Base-by-base conservation (phyloP, 1,284 basidiomycete species). In the Sanghuangporus sanghuang region DNA sequence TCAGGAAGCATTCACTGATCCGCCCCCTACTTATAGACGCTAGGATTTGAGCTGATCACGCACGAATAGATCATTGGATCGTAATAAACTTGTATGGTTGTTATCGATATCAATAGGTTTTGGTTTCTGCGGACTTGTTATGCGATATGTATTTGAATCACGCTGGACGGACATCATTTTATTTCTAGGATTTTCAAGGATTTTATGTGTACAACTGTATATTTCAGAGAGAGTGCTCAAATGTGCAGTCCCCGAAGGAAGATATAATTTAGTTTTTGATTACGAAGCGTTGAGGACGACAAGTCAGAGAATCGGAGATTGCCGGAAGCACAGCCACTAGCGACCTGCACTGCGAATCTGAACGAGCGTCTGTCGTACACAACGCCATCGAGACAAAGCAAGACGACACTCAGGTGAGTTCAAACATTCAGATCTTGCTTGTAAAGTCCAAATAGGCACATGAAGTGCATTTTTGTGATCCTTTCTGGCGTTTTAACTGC, bases 371-470 rank as follows among this genome's bases (percentile, higher is more conserved):
- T 36, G 12, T 16, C 35, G 36, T 32, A 38, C 16, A 38, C 57
- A 38, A 50, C 57, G 40, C 16, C 57, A 32, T 59, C 44, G 49
- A 49, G 57, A 49, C 42, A 6, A 27, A 59, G 38, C 12, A 49
- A 46, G 46, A 59, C 57, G 57, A 59, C 27, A 40, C 57, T 35
- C 44, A 27, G 57, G 57, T 59, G 12, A 50, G 57, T 59, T 12
- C 32, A 18, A n/a, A 18, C 35, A 21, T 35, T 23, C 11, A 14
- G 12, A 21, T 36, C 21, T 9, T 50, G 46, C 21, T 38, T n/a
- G 21, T 49, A 14, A 16, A 11, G 32, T 11, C 44, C 11, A n/a
- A 3, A 39, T 44, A 14, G n/a, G 49, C 14, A 32, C 23, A 59
- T 21, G 7, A 32, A 14, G 12, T 21, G n/a, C 12, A 11, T 7